These are phyloP conservation scores for Athelia sp. DNA, from an alignment of 1,284 basidiomycete genomes.

Conservation along the genomic window DNA sequence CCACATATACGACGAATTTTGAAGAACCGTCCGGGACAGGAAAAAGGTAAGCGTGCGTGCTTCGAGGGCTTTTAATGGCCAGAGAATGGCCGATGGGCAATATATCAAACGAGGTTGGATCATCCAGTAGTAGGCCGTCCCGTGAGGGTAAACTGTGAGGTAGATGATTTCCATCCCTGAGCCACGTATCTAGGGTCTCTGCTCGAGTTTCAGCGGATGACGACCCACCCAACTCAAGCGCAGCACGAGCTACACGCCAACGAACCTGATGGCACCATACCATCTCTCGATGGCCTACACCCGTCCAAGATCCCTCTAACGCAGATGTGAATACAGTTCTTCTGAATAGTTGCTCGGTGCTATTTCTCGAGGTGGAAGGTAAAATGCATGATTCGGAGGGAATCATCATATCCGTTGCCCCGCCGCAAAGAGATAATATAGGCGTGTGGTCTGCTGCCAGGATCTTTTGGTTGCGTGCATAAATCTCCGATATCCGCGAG, in stretches of 20 bases:
- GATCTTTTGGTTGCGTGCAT: slow-evolving; percentile 36
- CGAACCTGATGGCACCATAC: slow-evolving; percentile 99
- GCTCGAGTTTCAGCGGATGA: slow-evolving; percentile 24
- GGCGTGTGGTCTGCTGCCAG: slow-evolving; percentile 47
- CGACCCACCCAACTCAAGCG: slow-evolving; percentile 53
- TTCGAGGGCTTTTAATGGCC: slow-evolving; percentile 36
- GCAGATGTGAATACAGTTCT: slow-evolving; percentile 83
- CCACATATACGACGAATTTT: slow-evolving; percentile 52
- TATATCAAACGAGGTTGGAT: slow-evolving; percentile 25
- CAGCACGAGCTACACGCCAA: slow-evolving; percentile 77
- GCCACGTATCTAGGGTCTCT: slow-evolving; percentile 52
- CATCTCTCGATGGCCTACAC: slow-evolving; percentile 94
- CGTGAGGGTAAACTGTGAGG: slow-evolving; percentile 20
- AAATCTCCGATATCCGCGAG: slow-evolving; percentile 72
- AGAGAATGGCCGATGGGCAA: slow-evolving; percentile 34
- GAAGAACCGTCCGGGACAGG: slow-evolving; percentile 28
- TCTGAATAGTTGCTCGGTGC: slow-evolving; percentile 35
- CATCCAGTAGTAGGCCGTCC: slow-evolving; percentile 5
- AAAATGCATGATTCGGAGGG: slow-evolving; percentile 88
- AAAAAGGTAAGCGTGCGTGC: slow-evolving; percentile 44
- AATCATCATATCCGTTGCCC: slow-evolving; percentile 89
- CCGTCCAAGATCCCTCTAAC: slow-evolving; percentile 89
- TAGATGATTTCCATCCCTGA: slow-evolving; percentile 51
- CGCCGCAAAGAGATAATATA: slow-evolving; percentile 87
- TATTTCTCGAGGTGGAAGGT: slow-evolving; percentile 25